Evolutionary conservation across 805 yeast species (phyloP).

Genomic region (Clavispora fructus): DNA sequence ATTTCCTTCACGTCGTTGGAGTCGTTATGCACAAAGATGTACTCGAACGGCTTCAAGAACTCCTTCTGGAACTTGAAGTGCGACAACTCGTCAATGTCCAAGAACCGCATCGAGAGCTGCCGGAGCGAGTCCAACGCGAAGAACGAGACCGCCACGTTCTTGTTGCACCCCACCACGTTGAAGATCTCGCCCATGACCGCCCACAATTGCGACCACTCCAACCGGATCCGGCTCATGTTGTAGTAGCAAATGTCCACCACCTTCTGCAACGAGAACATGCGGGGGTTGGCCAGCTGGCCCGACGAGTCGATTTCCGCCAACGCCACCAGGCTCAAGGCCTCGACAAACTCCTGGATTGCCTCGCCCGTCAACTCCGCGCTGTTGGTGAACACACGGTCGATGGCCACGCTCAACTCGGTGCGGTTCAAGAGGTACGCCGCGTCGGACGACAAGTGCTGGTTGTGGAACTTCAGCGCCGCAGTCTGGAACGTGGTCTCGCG

Average conservation of each 20-base stretch:
- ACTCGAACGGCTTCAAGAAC: constrained; percentile 85
- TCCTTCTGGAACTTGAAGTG: constrained; percentile 95
- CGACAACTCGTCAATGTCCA: constrained; percentile 88
- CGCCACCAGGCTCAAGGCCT: constrained; percentile 80
- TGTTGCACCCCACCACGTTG: constrained; percentile 76
- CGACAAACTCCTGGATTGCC: constrained; percentile 82
- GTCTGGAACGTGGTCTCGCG: constrained; percentile 53
- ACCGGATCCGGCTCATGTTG: constrained; percentile 92
- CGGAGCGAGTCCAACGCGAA: constrained; percentile 93
- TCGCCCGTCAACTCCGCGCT: constrained; percentile 74
- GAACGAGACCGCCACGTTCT: constrained; percentile 69
- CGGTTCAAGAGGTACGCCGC: constrained; percentile 55
- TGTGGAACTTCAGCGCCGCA: constrained; percentile 66
- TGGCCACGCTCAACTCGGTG: constrained; percentile 68
- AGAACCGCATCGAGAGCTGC: constrained; percentile 86
- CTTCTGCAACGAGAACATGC: constrained; percentile 89
- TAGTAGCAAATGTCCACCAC: constrained; percentile 97
- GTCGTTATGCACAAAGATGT: constrained; percentile 63
- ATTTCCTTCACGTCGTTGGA: constrained; percentile 73
- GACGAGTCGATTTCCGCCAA: constrained; percentile 88
- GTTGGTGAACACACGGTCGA: constrained; percentile 83
- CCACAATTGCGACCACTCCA: constrained; percentile 97
- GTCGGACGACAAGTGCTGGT: constrained; percentile 57
- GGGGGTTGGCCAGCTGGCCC: constrained; percentile 73
- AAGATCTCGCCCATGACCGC: constrained; percentile 86